These are phyloP conservation scores for Diaporthe sp. DNA, from an alignment of 2,329 filamentous ascomycete genomes.

Conservation along the genomic window DNA sequence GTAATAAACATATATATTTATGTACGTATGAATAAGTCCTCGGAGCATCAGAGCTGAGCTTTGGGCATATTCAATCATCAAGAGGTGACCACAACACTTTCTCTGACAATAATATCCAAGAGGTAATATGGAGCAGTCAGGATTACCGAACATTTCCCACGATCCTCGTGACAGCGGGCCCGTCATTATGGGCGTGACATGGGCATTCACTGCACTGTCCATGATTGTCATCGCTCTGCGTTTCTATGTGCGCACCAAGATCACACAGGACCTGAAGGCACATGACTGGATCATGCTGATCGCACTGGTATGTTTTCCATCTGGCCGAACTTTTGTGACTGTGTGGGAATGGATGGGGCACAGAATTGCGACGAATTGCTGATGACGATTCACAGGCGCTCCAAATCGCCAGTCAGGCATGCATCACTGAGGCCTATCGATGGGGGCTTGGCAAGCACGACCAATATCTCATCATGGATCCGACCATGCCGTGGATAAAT, in stretches of 20 bases:
- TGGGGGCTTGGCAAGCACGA: slow-evolving; percentile 43
- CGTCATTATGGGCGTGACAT: neutral
- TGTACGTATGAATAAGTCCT: neutral
- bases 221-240: neutral
- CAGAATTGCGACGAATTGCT: neutral
- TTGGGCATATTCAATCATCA: neutral
- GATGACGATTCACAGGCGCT: neutral
- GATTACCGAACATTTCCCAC: neutral
- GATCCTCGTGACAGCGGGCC: neutral
- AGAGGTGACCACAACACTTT: neutral
- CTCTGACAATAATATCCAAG: neutral
- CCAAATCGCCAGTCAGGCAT: neutral
- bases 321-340: neutral
- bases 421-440: neutral
- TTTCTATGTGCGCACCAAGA: neutral
- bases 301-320: neutral
- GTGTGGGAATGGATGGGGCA: fast-evolving
- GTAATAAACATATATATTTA: neutral
- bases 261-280: neutral
- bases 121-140: neutral
- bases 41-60: neutral
- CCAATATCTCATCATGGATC: slow-evolving; percentile 14
- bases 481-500: slow-evolving; percentile 7
- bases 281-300: neutral
- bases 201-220: neutral